Evolutionary conservation across 2,329 filamentous ascomycete species (phyloP).

Genomic region (Colletotrichum plurivorum): DNA sequence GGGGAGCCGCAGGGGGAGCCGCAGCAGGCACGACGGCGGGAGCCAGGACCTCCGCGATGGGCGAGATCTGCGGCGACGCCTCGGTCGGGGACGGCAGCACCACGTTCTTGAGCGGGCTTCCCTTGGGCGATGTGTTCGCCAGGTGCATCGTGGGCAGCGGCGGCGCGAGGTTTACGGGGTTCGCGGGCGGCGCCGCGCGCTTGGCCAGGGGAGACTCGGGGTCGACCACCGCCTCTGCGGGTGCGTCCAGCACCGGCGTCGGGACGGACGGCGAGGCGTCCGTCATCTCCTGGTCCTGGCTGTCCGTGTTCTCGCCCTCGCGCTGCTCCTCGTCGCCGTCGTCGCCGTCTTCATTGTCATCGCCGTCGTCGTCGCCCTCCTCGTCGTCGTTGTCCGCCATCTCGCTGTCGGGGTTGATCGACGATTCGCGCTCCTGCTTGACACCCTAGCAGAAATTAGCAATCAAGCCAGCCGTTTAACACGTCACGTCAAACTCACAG

Average conservation of each 20-base stretch:
- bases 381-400: constrained; percentile 68
- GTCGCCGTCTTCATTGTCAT: constrained; percentile 63
- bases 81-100: constrained; percentile 62
- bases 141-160: constrained; percentile 46
- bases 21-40: constrained; percentile 12
- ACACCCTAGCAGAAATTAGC: constrained; percentile 50
- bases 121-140: constrained; percentile 50
- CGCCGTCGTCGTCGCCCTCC: constrained; percentile 62
- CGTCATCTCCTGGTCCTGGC: constrained; percentile 48
- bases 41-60: constrained; percentile 31
- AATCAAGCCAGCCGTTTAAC: constrained; percentile 33
- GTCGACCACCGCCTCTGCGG: constrained; percentile 42
- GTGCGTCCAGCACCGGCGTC: constrained; percentile 44
- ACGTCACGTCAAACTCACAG: constrained; percentile 25
- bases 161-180: constrained; percentile 50
- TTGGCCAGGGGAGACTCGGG: constrained; percentile 34
- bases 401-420: constrained; percentile 64
- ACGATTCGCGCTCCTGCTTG: constrained; percentile 61
- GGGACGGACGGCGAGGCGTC: constrained; percentile 50
- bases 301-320: constrained; percentile 52
- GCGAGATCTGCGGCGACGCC: constrained; percentile 44
- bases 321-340: constrained; percentile 61
- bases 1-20: not conserved
- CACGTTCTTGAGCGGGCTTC: constrained; percentile 68
- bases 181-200: constrained; percentile 42